Evolutionary conservation across 2,329 filamentous ascomycete genomes (phyloP).

Genomic region (Xylariaceae sp.): DNA sequence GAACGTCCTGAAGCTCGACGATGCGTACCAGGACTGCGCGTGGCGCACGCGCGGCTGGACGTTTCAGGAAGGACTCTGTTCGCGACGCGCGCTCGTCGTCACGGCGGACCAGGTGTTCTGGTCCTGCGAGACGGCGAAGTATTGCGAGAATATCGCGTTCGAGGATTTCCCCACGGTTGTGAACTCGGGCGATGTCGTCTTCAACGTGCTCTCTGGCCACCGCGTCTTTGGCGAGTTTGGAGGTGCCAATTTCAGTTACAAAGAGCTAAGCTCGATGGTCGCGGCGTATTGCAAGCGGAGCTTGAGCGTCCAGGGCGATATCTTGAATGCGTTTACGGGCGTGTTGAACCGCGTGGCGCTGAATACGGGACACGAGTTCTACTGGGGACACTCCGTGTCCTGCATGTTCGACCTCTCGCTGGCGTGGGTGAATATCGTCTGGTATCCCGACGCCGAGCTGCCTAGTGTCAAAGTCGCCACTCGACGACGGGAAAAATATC

Average conservation of each 20-base stretch:
- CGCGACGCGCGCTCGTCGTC: conserved; percentile 22
- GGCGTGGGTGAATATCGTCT: conserved; percentile 29
- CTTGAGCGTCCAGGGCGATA: conserved; percentile 22
- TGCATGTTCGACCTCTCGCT: conserved; percentile 27
- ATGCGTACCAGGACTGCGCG: conserved; percentile 16
- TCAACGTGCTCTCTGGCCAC: conserved; percentile 26
- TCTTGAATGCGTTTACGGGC: conserved; percentile 27
- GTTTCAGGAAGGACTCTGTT: conserved; percentile 33
- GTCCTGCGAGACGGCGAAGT: conserved; percentile 28
- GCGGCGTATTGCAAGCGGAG: conserved; percentile 22
- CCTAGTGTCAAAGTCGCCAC: background rate
- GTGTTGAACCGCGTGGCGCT: conserved; percentile 20
- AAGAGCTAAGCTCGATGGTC: conserved; percentile 24
- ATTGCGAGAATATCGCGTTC: conserved; percentile 30
- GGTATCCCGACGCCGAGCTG: conserved; percentile 15
- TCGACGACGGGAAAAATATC: conserved; percentile 23
- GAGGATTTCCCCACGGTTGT: conserved; percentile 30
- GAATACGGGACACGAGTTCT: conserved; percentile 28
- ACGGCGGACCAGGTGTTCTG: conserved; percentile 29
- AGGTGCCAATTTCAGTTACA: conserved; percentile 27
- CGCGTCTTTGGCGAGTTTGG: conserved; percentile 29
- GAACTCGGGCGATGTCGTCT: conserved; percentile 22
- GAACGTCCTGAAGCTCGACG: conserved; percentile 25
- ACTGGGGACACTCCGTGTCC: conserved; percentile 31
- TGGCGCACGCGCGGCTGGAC: conserved; percentile 33